Percentiles rank a stretch among this genome's conserved stretches.
These are phyloP conservation scores for Wickerhamiella azymoides DNA, from an alignment of 805 yeast species.

Conservation along the genomic window DNA sequence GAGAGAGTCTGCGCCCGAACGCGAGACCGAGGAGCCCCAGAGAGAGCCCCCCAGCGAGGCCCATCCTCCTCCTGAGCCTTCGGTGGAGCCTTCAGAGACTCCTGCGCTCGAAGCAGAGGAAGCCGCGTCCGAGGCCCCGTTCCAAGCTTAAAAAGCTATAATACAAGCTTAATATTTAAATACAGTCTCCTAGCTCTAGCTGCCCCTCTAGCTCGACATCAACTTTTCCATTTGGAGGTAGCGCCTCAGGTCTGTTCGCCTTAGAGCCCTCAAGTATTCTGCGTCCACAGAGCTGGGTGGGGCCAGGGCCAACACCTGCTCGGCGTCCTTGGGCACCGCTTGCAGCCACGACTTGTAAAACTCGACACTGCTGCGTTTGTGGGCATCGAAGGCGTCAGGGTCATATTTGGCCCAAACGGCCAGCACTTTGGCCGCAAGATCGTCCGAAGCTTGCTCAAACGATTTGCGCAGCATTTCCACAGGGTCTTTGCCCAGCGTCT, in stretches of 20 bases:
- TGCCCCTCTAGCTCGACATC: not conserved
- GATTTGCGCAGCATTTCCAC: not conserved
- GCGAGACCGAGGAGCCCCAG: slow-evolving; percentile 1
- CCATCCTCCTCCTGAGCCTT: too few species aligned
- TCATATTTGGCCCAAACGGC: slow-evolving; percentile 9
- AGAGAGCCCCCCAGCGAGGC: slow-evolving; percentile 9
- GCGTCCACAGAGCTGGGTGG: slow-evolving; percentile 10
- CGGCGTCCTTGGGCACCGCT: slow-evolving; percentile 11
- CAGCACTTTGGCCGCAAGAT: slow-evolving; percentile 1
- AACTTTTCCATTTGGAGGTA: slow-evolving; percentile 10
- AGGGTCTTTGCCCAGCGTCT: not conserved
- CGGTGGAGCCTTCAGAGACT: too few species aligned
- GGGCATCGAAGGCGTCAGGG: slow-evolving; percentile 4
- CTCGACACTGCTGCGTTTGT: not conserved
- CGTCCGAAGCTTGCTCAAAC: not conserved
- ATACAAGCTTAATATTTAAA: too few species aligned
- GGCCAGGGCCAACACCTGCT: slow-evolving; percentile 10
- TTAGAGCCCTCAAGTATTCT: slow-evolving; percentile 11
- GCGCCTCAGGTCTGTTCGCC: slow-evolving; percentile 10
- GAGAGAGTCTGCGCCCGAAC: not conserved
- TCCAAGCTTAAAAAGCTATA: too few species aligned
- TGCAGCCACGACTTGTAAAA: slow-evolving; percentile 6
- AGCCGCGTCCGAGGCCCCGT: too few species aligned
- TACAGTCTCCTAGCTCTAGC: too few species aligned
- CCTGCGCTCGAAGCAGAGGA: too few species aligned